These are phyloP conservation scores for Clitopilus passeckerianus DNA, from an alignment of 768 basidiomycete species.

Conservation along the genomic window DNA sequence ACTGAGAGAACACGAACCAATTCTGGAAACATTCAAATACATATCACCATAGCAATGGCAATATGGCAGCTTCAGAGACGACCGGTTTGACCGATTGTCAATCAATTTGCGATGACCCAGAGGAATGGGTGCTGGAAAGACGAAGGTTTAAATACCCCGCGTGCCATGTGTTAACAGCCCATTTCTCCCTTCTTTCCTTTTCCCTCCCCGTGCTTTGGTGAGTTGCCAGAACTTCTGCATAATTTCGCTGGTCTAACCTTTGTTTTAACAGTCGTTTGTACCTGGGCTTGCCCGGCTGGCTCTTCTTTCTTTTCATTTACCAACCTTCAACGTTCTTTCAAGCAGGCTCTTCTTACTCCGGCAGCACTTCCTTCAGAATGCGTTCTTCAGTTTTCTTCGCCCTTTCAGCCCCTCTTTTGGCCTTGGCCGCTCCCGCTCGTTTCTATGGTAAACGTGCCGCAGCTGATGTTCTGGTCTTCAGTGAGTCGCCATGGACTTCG, in stretches of 20 bases:
- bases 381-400: constrained; percentile 41
- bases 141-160: constrained; percentile 28
- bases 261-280: constrained; percentile 33
- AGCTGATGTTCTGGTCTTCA: constrained; percentile 51
- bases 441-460: constrained; percentile 35
- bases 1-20: not conserved
- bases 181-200: constrained; percentile 16
- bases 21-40: not conserved
- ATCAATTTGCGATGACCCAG: constrained; percentile 19
- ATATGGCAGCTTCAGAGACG: constrained; percentile 7
- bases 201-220: constrained; percentile 31
- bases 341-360: constrained; percentile 36
- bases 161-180: constrained; percentile 18
- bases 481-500: constrained; percentile 34
- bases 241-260: constrained; percentile 3
- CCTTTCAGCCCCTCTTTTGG: constrained; percentile 38
- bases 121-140: constrained; percentile 17
- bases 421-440: constrained; percentile 44
- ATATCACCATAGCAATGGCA: constrained; percentile 25
- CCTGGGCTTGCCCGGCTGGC: constrained; percentile 69
- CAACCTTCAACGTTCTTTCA: constrained; percentile 30
- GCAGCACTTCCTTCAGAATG: constrained; percentile 37
- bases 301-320: constrained; percentile 31
- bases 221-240: constrained; percentile 11
- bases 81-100: constrained; percentile 24